Base-by-base conservation (phyloP, 2,329 filamentous ascomycete genomes). In the Leptographium galeiforme region DNA sequence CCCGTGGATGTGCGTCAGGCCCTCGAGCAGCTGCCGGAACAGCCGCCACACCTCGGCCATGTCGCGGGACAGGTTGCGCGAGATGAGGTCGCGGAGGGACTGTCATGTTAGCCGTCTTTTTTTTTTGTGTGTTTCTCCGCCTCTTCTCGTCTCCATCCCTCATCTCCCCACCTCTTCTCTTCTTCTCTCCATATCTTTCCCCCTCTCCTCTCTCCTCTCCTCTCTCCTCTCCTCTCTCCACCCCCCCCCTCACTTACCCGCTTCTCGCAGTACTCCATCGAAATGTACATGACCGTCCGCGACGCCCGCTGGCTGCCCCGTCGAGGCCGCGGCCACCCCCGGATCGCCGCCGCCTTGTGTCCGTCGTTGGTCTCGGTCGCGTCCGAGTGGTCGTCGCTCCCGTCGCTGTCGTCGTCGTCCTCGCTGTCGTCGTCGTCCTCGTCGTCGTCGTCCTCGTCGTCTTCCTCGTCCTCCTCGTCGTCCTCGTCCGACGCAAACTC, bases 191-290 rank as follows among this genome's bases (percentile, higher is more conserved):
- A 2, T 25, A 3, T 25, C 25, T 25, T 25, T 25, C 25, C 25
- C 2, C 25, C 25, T 25, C 25, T 25, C 25, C 25, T 25, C 25
- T 25, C 25, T 25, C 25, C 25, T 5, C 25, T 25, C 25, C 25
- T 25, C 25, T 25, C 25, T 25, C 25, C 25, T 25, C 25, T 25
- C 25, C 25, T 25, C 25, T 25, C 25, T 70, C 85, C 82, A 59
- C 25, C 25, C 25, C 25, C 25, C 25, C 25, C 25, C 25, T 25
- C 25, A 25, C 25, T 25, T 5, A 25, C 25, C 25, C 87, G 81
- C 64, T 91, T 93, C 65, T 97, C 91, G 63, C 93, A 98, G 60
- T 96, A 95, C 65, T 98, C 93, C 93, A 98, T 98, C 56, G 95
- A 93, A 53, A 98, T 97, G 65, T 96, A 98, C 44, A 98, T 75